Base-by-base conservation (phyloP, 2,329 filamentous ascomycete species). In the Botrytis galanthina region DNA sequence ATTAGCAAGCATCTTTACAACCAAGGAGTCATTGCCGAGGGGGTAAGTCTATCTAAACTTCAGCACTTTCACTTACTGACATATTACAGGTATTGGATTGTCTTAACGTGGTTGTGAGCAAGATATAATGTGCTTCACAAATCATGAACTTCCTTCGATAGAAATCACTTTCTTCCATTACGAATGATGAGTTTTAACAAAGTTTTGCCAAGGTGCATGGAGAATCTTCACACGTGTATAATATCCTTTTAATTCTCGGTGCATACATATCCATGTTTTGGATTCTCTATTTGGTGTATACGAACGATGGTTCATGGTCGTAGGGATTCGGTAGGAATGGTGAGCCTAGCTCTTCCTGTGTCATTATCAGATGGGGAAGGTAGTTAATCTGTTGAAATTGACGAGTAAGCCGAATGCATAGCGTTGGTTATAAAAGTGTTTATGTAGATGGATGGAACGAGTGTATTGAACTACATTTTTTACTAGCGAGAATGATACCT, bases 1-100 rank as follows among this genome's bases (percentile, higher is more conserved):
- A 89, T 92, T 81, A 85, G 86, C 73, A 87, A 87, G 76, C 91
- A 92, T 79, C 84, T 92, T 59, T 85, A 86, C 75, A 92, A 92
- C 79, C 90, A 92, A 81, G 89, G 88, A 70, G 78, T 80, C 12
- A 78, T 81, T 74, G 62, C 79, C 61, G 80, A 81, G 74, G 75
- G 76, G n/a, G 80, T 81, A 77, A 78, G 80, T 74, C 35, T 37
- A n/a, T 22, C 35, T 1, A 20, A 29, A 26, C 46, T n/a, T 57
- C 29, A 16, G 8, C 29, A 37, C 39, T 18, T 14, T 37, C 9
- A 20, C n/a, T 57, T 51, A 48, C 72, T 76, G 69, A 76, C 37
- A 63, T 10, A 18, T 22, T 42, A 29, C 59, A 80, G 79, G 78
- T 78, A 20, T 68, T 80, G 69, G 76, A 80, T 69, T 80, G 79